These are phyloP conservation scores for Saccharomycopsis hybrid DNA, from an alignment of 1,139 yeast genomes.

Conservation along the genomic window DNA sequence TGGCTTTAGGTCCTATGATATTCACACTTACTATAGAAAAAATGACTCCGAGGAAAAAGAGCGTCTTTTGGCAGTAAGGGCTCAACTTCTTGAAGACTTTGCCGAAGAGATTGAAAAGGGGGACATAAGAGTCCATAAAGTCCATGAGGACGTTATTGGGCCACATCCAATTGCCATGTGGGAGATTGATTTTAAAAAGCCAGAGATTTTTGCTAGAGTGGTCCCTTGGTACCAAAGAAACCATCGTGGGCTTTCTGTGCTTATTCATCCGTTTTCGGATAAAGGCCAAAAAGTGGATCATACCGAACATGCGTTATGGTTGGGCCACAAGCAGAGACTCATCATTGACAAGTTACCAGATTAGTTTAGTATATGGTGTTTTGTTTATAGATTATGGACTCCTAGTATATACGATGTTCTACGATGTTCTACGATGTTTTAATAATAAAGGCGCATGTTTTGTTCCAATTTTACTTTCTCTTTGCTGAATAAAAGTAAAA, in stretches of 20 bases:
- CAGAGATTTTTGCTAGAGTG: constrained; percentile 30
- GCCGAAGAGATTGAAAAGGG: constrained; percentile 39
- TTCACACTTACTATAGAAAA: constrained; percentile 50
- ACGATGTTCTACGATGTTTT: too few relatives aligned
- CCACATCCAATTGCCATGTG: constrained; percentile 49
- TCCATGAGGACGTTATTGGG: constrained; percentile 48
- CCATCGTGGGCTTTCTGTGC: constrained; percentile 46
- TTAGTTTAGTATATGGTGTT: not conserved
- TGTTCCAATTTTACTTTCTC: too few relatives aligned
- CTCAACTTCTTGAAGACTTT: constrained; percentile 38
- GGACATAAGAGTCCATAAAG: constrained; percentile 37
- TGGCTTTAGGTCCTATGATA: constrained; percentile 38
- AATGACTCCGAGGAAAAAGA: constrained; percentile 32
- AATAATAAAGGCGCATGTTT: too few relatives aligned
- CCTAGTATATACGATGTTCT: too few relatives aligned
- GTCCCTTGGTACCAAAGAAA: constrained; percentile 38
- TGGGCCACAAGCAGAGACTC: constrained; percentile 37
- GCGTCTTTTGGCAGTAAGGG: constrained; percentile 37
- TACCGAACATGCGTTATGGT: constrained; percentile 49
- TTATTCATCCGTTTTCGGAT: constrained; percentile 43
- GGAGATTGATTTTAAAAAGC: constrained; percentile 33
- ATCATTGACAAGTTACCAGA: constrained; percentile 21
- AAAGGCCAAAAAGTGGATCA: constrained; percentile 40
- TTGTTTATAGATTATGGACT: not conserved
- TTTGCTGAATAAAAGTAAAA: too few relatives aligned